Evolutionary conservation across 169 alveolate genomes (phyloP), one percentile per base, ranked within the genome.

Genomic region (Eimeria acervulina): DNA sequence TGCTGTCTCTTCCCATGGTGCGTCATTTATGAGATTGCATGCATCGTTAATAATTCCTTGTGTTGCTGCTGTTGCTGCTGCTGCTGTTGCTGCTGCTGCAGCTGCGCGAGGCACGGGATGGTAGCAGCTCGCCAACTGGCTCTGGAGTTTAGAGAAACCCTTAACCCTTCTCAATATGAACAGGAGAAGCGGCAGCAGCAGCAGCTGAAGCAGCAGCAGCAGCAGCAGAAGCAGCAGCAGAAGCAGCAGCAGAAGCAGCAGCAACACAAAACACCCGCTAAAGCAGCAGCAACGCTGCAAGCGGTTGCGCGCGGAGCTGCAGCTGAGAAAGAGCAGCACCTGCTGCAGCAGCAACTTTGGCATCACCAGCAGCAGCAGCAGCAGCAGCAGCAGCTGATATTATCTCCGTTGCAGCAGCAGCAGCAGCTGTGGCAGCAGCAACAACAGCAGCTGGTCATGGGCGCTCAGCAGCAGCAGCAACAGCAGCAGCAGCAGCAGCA

Each of bases 41-140:
- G n/a, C n/a, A n/a, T n/a, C n/a, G 12, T 19, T 36, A n/a, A 21
- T 36, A 6, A 7, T 36, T 72, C 42, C n/a, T 72, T 19, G 8
- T 72, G 52, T 42, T 72, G 83, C 83, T 31, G 83, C 23, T 72
- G 83, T 28, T 72, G 40, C 23, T 72, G 83, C 47, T 72, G 7
- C n/a, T 36, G 83, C 47, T 72, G 47, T 42, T 72, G 40, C 83
- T 72, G 83, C 74, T 63, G 83, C 83, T 72, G 83, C 83, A 72
- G 83, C 44, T 72, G 83, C 83, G 83, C 83, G 83, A 72, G 83
- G 36, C 83, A 72, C 44, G 83, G 83, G 83, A 72, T 72, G 83
- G 83, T 72, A 8, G 83, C 83, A 2, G 83, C 83, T 3, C 40
- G 83, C 15, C 83, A 72, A 42, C 47, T 72, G 83, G 83, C 83